Percentiles rank a stretch among this genome's conserved stretches.
These are phyloP conservation scores for Arachnopeziza araneosa DNA, from an alignment of 2,329 filamentous ascomycete genomes.

Conservation along the genomic window DNA sequence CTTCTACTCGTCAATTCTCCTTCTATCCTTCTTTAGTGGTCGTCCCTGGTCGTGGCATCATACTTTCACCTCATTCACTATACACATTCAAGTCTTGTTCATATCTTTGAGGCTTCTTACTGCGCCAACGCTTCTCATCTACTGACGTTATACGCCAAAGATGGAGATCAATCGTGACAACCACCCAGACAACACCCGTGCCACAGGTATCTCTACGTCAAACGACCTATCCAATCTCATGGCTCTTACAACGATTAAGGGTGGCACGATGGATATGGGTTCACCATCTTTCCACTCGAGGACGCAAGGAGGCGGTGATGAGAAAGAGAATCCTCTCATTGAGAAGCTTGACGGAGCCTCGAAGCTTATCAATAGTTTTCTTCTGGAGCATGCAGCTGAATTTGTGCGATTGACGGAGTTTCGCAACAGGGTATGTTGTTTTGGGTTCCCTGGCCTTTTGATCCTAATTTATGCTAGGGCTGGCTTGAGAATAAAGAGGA, in stretches of 20 bases:
- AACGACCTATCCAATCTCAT: background rate
- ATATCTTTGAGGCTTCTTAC: background rate
- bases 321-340: background rate
- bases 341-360: slow-evolving; percentile 1
- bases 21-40: background rate
- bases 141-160: background rate
- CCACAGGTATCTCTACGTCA: background rate
- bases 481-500: slow-evolving; percentile 32
- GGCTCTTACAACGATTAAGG: background rate
- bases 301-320: background rate
- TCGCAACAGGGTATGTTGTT: slow-evolving; percentile 14
- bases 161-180: background rate
- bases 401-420: slow-evolving; percentile 16
- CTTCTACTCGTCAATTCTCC: background rate
- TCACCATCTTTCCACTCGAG: background rate
- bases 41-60: too few species aligned
- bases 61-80: too few species aligned
- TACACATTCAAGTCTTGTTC: background rate
- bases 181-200: background rate
- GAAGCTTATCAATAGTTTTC: slow-evolving; percentile 14
- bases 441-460: background rate
- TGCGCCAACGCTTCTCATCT: background rate
- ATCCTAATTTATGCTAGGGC: background rate
- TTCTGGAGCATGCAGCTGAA: slow-evolving; percentile 13
- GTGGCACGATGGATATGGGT: background rate